Conservation (phyloP, 2,329 filamentous ascomycete genomes). For the Penicillium sumatraense region DNA sequence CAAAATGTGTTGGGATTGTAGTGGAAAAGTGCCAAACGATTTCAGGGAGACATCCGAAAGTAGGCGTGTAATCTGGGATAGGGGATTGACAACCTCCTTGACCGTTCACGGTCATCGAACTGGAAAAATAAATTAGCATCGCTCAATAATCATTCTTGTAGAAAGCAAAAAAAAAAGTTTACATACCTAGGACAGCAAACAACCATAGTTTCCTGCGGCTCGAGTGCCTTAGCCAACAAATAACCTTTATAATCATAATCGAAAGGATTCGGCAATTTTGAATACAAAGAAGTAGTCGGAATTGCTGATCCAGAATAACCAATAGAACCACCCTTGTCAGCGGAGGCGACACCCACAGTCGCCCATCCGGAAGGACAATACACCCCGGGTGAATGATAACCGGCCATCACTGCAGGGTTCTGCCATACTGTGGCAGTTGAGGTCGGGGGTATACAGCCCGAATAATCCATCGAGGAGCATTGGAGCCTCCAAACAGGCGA, state of each 20-base stretch:
- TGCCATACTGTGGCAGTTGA: neutral
- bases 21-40: neutral
- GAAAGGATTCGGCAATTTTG: neutral
- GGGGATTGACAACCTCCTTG: neutral
- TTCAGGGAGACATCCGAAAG: neutral
- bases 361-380: constrained; percentile 12
- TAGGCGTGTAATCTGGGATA: neutral
- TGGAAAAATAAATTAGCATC: neutral
- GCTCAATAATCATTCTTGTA: too few relatives aligned
- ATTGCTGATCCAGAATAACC: neutral
- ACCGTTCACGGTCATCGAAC: neutral
- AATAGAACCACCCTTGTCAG: neutral
- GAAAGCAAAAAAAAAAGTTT: too few relatives aligned
- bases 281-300: neutral
- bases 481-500: neutral
- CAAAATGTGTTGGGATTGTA: neutral
- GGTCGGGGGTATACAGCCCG: neutral
- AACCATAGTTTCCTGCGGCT: constrained; percentile 9
- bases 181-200: constrained; percentile 15
- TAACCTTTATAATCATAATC: neutral
- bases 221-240: neutral
- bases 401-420: neutral
- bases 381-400: constrained; percentile 16
- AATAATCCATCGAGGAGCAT: neutral
- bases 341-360: constrained; percentile 3